Base-by-base conservation (phyloP, 441 rosid species). In the Jatropha podagrica region DNA sequence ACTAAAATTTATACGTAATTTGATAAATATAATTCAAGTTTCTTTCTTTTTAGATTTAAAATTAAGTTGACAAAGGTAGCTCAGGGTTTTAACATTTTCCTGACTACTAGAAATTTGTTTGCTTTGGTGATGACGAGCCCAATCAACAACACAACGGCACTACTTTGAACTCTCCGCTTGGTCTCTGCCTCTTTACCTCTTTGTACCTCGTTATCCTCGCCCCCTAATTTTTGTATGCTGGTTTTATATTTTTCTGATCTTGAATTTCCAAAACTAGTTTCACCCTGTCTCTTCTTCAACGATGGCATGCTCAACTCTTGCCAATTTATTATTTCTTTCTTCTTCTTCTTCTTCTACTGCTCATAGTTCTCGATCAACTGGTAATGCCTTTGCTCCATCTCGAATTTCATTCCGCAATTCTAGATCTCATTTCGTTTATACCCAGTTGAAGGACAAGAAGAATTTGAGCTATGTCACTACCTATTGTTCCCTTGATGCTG, bases 401-500 rank as follows among this genome's bases (percentile, higher is more conserved):
- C 71, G 76, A 79, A 67, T 77, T 69, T 81, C 80, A 23, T 49
- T 69, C 67, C 52, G 77, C 17, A 59, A 10, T 49, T 59, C 63
- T 13, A 79, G 80, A 73, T 84, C 88, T 61, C 82, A 65, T 68
- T 68, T 73, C 20, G 27, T 68, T 18, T 68, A 83, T 56, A 74
- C 77, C 78, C 77, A 72, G 12, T 40, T 78, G 65, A 66, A 65
- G 26, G 56, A 68, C 40, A 74, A 69, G 56, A 72, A 65, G 42
- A 26, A 20, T 66, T 58, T 20, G 41, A 67, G 52, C 76, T 71
- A 76, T 63, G 68, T 84, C 78, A 55, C 77, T 7, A 76, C 83
- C 2, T 73, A 75, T 37, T 89, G 87, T 76, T 86, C 95, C 37
- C 80, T 81, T 65, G 87, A 85, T 20, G 73, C 68, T 68, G 26